phyloP scores from a whole-genome alignment of 768 basidiomycete genomes.

The Floccularia luteovirens region DNA sequence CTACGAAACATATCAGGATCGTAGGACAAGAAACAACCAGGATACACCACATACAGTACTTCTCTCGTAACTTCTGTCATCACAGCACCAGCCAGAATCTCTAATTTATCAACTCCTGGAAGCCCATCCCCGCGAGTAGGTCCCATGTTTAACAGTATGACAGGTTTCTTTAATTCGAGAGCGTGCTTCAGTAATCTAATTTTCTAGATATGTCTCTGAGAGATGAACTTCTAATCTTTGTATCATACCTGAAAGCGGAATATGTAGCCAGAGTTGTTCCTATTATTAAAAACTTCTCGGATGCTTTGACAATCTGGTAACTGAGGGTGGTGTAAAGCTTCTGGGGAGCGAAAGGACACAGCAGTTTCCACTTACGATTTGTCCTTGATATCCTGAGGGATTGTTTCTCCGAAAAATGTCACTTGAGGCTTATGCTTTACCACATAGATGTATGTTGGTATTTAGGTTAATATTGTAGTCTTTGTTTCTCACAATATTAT shows the following conservation, averaged over 20 bases:
- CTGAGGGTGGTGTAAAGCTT: conserved; percentile 22
- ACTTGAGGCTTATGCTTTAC: conserved; percentile 74
- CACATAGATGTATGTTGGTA: not conserved
- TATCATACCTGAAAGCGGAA: conserved; percentile 73
- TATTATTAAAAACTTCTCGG: conserved; percentile 68
- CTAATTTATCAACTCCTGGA: conserved; percentile 69
- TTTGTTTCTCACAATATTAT: conserved; percentile 44
- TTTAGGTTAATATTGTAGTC: not conserved
- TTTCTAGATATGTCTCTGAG: too few relatives aligned
- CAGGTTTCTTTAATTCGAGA: conserved; percentile 63
- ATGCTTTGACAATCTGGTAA: conserved; percentile 45
- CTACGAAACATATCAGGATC: not conserved
- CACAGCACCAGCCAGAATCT: conserved; percentile 66
- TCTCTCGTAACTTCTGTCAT: conserved; percentile 55
- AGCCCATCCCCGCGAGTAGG: conserved; percentile 79
- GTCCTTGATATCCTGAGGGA: conserved; percentile 54
- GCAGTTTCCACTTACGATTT: conserved; percentile 63
- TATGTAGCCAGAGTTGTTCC: conserved; percentile 93
- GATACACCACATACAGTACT: conserved; percentile 44
- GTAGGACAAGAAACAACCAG: not conserved
- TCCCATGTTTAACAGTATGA: conserved; percentile 80
- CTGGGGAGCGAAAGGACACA: conserved; percentile 2
- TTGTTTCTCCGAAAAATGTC: conserved; percentile 89
- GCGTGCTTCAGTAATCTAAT: conserved; percentile 78
- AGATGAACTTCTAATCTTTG: not conserved